Evolutionary conservation across 2,329 filamentous ascomycete species (phyloP).

Genomic region (Cladosporium sphaerospermum): DNA sequence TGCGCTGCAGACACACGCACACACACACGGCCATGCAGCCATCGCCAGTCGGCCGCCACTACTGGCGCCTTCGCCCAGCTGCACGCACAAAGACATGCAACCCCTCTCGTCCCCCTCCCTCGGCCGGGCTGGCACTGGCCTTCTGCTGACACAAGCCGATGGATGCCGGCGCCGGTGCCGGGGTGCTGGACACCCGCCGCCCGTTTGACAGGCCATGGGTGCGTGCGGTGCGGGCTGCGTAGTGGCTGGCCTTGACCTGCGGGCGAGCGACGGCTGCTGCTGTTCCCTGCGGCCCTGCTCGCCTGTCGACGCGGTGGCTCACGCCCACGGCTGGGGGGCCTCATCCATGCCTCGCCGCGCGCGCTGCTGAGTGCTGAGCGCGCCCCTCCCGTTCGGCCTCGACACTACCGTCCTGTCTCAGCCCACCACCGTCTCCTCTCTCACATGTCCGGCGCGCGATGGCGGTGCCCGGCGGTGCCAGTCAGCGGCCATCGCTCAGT

Average conservation of each 20-base stretch:
- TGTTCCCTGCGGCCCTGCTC: not conserved
- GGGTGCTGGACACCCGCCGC: slow-evolving; percentile 5
- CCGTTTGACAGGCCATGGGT: slow-evolving; percentile 2
- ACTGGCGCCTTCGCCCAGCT: not conserved
- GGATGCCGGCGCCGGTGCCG: slow-evolving; percentile 9
- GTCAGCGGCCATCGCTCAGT: too few species aligned
- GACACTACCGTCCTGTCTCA: slow-evolving; percentile 5
- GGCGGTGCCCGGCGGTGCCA: too few species aligned
- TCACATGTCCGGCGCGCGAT: slow-evolving; percentile 1
- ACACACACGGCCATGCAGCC: too few species aligned
- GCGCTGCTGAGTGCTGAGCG: not conserved
- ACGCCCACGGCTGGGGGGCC: not conserved
- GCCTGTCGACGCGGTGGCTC: not conserved
- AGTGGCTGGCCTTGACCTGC: slow-evolving; percentile 6
- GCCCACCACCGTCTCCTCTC: not conserved
- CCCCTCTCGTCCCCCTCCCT: too few species aligned
- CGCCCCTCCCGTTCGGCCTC: not conserved
- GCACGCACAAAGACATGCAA: not conserved
- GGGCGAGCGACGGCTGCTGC: slow-evolving; percentile 1
- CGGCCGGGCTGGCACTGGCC: slow-evolving; percentile 5
- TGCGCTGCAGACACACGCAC: too few species aligned
- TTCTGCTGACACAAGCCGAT: slow-evolving; percentile 4
- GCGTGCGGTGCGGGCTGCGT: not conserved
- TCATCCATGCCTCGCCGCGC: not conserved
- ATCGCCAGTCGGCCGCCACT: not conserved